Base-by-base conservation (phyloP, 2,329 filamentous ascomycete species). In the Arthroderma sp. region DNA sequence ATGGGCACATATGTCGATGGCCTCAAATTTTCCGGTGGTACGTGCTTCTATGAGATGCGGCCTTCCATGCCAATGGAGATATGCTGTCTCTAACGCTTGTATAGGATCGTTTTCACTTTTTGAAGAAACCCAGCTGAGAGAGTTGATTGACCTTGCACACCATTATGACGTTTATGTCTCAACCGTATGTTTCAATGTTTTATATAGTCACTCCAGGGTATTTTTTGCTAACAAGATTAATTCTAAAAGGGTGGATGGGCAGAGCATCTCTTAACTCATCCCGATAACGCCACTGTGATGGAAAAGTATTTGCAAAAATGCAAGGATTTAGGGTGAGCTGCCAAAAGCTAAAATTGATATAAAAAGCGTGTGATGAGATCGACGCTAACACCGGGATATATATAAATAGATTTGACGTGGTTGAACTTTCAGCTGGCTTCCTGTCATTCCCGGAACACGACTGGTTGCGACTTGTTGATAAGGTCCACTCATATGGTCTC, bases 1-100 rank as follows among this genome's bases (percentile, higher is more conserved):
- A 73, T 75, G 71, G 71, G 70, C 0, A 58, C 68, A 22, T 69
- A 75, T 55, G 65, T 75, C 4, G 72, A 75, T 51, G 72, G 73
- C 0, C 60, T 77, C 39, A 75, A 76, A 48, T 75, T 76, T 51
- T 70, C 71, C 0, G 71, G 71, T 48, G 67, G 65, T 61, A 15
- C 42, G 51, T 41, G 11, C 11, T 3, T 30, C 15, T 11, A 22
- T 22, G 15, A 10, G 10, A 10, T 15, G 10, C 10, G 27, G 15
- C 31, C 15, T 43, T 28, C 6, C 8, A 1, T 4, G n/a, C 31
- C 28, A 31, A 7, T 10, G 4, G 2, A 9, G 5, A 29, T 34
- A 2, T 40, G 10, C 15, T 11, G 27, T 4, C 11, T 27, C 4
- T 3, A 1, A 4, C 6, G 8, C 33, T 6, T 6, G n/a, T 9